A percentile compares a stretch with the other conserved stretches of the same genome.
phyloP scores from a whole-genome alignment of 208 protist genomes.

The Trichomonas vaginalis region DNA sequence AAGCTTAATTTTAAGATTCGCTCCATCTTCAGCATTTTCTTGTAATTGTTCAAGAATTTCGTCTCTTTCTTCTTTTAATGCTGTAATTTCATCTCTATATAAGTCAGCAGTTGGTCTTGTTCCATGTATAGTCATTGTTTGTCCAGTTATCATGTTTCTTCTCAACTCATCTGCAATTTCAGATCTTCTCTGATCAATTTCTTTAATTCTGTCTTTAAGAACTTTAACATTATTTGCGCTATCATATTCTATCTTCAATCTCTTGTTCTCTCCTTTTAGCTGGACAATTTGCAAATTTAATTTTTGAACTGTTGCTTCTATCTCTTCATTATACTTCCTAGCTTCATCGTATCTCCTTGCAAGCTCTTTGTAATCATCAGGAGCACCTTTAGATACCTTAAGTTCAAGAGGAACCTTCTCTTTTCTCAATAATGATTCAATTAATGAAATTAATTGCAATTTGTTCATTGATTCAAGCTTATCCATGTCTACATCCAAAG shows the following conservation, averaged over 20 bases:
- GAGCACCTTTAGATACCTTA: neutral
- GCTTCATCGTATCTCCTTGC: neutral
- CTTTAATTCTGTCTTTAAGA: neutral
- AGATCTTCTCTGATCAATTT: neutral
- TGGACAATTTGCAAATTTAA: neutral
- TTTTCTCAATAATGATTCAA: neutral
- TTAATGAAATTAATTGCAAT: neutral
- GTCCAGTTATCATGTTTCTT: neutral
- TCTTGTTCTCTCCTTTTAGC: neutral
- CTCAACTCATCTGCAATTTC: neutral
- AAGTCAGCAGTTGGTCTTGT: neutral
- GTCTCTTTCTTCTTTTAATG: neutral
- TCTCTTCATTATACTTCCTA: neutral
- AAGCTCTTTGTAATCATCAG: neutral
- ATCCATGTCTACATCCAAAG: neutral
- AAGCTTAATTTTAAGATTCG: neutral
- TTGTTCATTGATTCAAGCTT: neutral
- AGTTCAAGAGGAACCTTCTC: neutral
- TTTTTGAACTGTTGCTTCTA: neutral
- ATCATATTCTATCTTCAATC: neutral
- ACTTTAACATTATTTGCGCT: neutral
- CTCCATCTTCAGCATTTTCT: neutral
- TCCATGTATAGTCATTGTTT: neutral
- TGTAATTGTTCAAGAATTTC: neutral
- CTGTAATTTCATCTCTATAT: neutral